phyloP scores from a whole-genome alignment of 2,329 filamentous ascomycete genomes.

The Tolypocladium tropicale region DNA sequence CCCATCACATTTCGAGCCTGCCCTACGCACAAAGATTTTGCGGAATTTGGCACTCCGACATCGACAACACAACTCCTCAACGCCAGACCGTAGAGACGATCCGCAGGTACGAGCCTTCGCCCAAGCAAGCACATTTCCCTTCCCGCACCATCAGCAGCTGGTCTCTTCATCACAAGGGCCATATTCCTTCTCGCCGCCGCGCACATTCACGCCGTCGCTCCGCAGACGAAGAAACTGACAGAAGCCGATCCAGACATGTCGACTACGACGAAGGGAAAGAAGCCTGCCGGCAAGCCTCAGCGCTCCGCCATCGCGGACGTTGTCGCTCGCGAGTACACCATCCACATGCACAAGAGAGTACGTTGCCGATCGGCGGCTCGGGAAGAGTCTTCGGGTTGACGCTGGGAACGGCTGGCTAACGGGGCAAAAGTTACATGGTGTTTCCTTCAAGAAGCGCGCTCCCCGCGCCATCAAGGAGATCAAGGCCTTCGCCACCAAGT shows the following conservation, averaged over 20 bases:
- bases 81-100: conserved; percentile 29
- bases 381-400: neutral
- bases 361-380: conserved; percentile 13
- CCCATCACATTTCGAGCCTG: conserved; percentile 23
- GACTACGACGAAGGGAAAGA: conserved; percentile 25
- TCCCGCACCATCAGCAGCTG: conserved; percentile 3
- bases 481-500: conserved; percentile 80
- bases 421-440: conserved; percentile 74
- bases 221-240: conserved; percentile 17
- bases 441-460: conserved; percentile 99
- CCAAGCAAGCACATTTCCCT: conserved; percentile 9
- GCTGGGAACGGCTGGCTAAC: conserved; percentile 7
- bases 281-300: conserved; percentile 32
- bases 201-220: conserved; percentile 2
- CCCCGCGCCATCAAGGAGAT: conserved; percentile 99
- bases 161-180: neutral
- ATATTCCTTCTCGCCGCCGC: neutral
- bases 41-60: conserved; percentile 26
- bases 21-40: conserved; percentile 33
- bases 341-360: conserved; percentile 95
- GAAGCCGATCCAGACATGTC: conserved; percentile 26
- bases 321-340: conserved; percentile 99
- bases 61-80: conserved; percentile 26
- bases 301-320: conserved; percentile 98
- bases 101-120: conserved; percentile 27